phyloP scores from a whole-genome alignment of 805 yeast genomes.

The Starmerella lactis-condensi region DNA sequence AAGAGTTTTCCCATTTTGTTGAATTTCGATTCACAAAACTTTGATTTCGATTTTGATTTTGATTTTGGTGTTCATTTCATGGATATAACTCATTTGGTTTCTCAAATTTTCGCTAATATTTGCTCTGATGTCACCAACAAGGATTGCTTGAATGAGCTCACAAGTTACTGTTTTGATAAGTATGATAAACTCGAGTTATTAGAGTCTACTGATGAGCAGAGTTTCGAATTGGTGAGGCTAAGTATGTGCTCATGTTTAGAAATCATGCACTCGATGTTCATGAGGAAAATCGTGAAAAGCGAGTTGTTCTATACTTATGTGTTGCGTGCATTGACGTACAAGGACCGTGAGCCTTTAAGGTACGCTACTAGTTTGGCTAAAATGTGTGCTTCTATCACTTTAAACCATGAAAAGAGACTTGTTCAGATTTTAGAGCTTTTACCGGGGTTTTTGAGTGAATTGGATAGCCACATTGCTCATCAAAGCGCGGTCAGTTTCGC shows the following conservation, averaged over 20 bases:
- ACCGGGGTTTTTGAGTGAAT: slow-evolving; percentile 29
- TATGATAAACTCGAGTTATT: too few relatives aligned
- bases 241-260: slow-evolving; percentile 29
- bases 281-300: slow-evolving; percentile 30
- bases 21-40: too few relatives aligned
- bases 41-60: too few relatives aligned
- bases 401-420: slow-evolving; percentile 5
- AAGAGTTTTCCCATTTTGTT: too few relatives aligned
- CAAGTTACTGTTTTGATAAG: too few relatives aligned
- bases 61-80: too few relatives aligned
- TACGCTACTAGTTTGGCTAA: slow-evolving; percentile 6
- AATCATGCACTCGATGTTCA: slow-evolving; percentile 39
- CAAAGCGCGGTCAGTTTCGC: slow-evolving; percentile 43
- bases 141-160: too few relatives aligned
- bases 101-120: too few relatives aligned
- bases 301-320: slow-evolving; percentile 30
- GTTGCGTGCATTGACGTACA: slow-evolving; percentile 17
- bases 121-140: too few relatives aligned
- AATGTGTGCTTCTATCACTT: slow-evolving; percentile 7
- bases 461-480: slow-evolving; percentile 31
- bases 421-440: slow-evolving; percentile 17
- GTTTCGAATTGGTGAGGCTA: slow-evolving; percentile 31
- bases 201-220: slow-evolving; percentile 18
- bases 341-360: neutral
- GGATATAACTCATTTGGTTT: too few relatives aligned